Evolutionary conservation across 495 filamentous ascomycete species (phyloP), one percentile per base, ranked within the genome.

Genomic region (Aspergillus cavernicola): DNA sequence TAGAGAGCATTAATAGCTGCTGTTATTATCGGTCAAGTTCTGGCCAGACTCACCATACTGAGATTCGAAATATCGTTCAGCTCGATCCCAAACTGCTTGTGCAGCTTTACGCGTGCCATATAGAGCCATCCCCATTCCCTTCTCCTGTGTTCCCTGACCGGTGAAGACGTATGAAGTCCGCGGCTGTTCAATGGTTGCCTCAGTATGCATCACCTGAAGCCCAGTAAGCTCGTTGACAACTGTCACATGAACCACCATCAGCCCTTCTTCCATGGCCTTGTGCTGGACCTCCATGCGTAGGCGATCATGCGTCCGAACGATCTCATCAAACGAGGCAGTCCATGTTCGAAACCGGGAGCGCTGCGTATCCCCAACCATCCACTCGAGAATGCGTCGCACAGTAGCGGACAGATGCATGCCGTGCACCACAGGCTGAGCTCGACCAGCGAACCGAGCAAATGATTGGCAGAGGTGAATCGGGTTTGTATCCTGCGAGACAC

Each of bases 101-200:
- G 44, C 28, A 4, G 44, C 28, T 9, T 18, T 13, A 22, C 26
- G n/a, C 13, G 44, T 22, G 3, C 16, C 44, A 33, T 48, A 48
- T 8, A 48, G 31, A 4, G 31, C 16, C 44, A 48, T 48, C 4
- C 44, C 44, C 44, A 48, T 48, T 12, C 44, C 44, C 31, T n/a
- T 48, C 44, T 48, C 44, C 29, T 48, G 44, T 15, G 29, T 48
- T 1, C 44, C 44, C 44, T 48, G 44, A 13, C 44, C 44, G 44
- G 44, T 48, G 12, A 48, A 48, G 29, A 48, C 29, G 44, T 35
- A 48, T 11, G 44, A 9, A 11, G 44, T 48, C 18, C 22, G 31
- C 10, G 44, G 24, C 28, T 48, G 44, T 10, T 48, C 44, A 13
- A 48, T 18, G 15, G n/a, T 23, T 8, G 44, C 44, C 29, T 48